Evolutionary conservation across 768 basidiomycete species (phyloP), one percentile per base, ranked within the genome.

Genomic region (Mycena belliarum): DNA sequence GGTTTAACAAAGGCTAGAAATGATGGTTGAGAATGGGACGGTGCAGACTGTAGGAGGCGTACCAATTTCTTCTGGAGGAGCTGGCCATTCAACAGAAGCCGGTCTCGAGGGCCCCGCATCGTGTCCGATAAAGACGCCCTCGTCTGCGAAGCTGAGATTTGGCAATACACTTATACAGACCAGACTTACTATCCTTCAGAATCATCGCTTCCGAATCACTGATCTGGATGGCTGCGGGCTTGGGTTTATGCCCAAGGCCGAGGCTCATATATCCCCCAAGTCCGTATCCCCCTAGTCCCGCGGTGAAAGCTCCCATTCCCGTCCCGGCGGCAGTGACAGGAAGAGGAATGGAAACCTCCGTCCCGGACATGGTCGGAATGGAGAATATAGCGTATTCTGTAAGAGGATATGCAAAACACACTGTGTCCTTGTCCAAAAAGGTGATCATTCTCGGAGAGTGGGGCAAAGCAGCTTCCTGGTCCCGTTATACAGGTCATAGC

Each of bases 401-500:
- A 0, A 84, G 79, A n/a, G 90, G 84, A 70, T 94, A 94, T 0
- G 89, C 91, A 61, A 95, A 85, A 63, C 89, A 88, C 10, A 82
- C 77, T 1, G 76, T 77, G 24, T 85, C 78, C 6, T 81, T 65
- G 58, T 84, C 76, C 48, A 93, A 72, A 69, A 98, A 95, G 3
- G 86, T 77, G 48, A 97, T 86, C 0, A 82, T 79, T 38, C 97
- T 84, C n/a, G 97, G 88, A 10, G 95, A 94, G 69, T 98, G 96
- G 14, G 95, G 91, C 4, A 98, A 77, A 0, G 78, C 66, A 4
- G 86, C 75, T 81, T 98, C 96, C 91, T 95, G 57, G 16, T 26
- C 12, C 21, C 16, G 42, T 60, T 33, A 56, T 45, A 32, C 15
- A 11, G 42, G 10, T 33, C n/a, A 40, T 25, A 21, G 18, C 16